phyloP scores from a whole-genome alignment of 2,329 filamentous ascomycete genomes.

The Fusarium continuum region DNA sequence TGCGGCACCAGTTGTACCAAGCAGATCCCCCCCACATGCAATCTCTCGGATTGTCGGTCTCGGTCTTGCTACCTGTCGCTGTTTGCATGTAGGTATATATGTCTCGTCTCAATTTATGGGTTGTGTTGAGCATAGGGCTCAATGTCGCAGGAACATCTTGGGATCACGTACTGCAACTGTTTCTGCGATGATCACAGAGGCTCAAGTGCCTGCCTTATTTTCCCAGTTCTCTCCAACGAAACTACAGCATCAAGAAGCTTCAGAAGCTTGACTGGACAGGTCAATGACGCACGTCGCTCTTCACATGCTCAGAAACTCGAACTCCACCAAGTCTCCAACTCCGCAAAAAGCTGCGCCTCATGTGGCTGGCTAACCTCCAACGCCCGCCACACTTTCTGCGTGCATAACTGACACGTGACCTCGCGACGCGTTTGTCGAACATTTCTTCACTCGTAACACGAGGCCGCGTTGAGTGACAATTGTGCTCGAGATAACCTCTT shows the following conservation, averaged over 20 bases:
- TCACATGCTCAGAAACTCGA: slow-evolving; percentile 37
- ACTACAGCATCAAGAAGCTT: not conserved
- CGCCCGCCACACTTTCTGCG: not conserved
- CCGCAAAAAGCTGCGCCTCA: slow-evolving; percentile 25
- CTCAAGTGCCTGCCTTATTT: not conserved
- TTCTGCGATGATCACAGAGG: not conserved
- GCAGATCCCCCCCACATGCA: slow-evolving; percentile 20
- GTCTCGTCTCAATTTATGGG: not conserved
- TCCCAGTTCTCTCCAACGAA: slow-evolving; percentile 11
- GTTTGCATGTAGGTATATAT: no score
- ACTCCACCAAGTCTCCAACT: slow-evolving; percentile 23
- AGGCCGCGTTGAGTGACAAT: slow-evolving; percentile 6
- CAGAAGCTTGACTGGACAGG: slow-evolving; percentile 12
- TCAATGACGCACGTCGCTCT: slow-evolving; percentile 39
- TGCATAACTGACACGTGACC: slow-evolving; percentile 40
- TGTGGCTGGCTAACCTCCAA: not conserved
- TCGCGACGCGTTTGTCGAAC: slow-evolving; percentile 41
- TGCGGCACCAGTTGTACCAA: slow-evolving; percentile 12
- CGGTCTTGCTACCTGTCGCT: not conserved
- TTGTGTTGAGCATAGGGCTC: not conserved
- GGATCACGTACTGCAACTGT: not conserved
- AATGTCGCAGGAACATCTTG: not conserved
- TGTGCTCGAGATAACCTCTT: not conserved
- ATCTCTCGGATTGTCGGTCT: slow-evolving; percentile 10
- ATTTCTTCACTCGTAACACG: slow-evolving; percentile 5